Percentiles rank a stretch among this genome's conserved stretches.
Evolutionary conservation across 139 green algal genomes (phyloP).

Genomic region (Bryopsis sp.): DNA sequence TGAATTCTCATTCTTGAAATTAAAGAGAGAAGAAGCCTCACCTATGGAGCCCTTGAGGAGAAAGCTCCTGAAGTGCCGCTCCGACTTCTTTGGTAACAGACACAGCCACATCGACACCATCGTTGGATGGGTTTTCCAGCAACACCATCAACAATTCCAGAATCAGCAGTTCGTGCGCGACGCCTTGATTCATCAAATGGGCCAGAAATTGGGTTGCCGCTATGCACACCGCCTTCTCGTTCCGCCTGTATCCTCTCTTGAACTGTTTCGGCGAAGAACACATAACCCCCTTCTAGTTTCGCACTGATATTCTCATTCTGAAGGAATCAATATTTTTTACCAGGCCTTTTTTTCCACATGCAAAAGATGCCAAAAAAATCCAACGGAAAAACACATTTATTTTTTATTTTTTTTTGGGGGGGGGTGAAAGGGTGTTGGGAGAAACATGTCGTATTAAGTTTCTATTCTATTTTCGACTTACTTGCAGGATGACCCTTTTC

Average conservation of each 20-base stretch:
- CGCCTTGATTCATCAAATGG: conserved; percentile 88
- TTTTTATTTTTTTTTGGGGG: too few relatives aligned
- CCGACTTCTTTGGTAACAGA: conserved; percentile 72
- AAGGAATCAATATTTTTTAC: too few relatives aligned
- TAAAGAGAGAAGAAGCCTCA: conserved; percentile 17
- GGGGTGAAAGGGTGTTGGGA: too few relatives aligned
- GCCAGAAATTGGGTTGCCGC: conserved; percentile 81
- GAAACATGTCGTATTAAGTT: too few relatives aligned
- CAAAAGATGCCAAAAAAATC: too few relatives aligned
- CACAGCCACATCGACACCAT: conserved; percentile 83
- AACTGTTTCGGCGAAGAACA: conserved; percentile 66
- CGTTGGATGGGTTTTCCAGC: conserved; percentile 81
- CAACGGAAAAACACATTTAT: too few relatives aligned
- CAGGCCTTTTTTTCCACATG: too few relatives aligned
- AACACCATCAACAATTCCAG: conserved; percentile 90
- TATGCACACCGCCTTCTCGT: conserved; percentile 88
- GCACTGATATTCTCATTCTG: too few relatives aligned
- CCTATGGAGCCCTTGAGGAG: conserved; percentile 52
- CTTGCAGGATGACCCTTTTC: conserved; percentile 48
- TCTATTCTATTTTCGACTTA: too few relatives aligned
- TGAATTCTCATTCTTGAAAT: neutral
- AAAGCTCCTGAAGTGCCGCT: conserved; percentile 51
- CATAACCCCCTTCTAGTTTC: too few relatives aligned
- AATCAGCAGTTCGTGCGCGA: conserved; percentile 77
- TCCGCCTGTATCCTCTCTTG: conserved; percentile 84